phyloP scores from a whole-genome alignment of 208 protist species.

The Leishmania braziliensis region DNA sequence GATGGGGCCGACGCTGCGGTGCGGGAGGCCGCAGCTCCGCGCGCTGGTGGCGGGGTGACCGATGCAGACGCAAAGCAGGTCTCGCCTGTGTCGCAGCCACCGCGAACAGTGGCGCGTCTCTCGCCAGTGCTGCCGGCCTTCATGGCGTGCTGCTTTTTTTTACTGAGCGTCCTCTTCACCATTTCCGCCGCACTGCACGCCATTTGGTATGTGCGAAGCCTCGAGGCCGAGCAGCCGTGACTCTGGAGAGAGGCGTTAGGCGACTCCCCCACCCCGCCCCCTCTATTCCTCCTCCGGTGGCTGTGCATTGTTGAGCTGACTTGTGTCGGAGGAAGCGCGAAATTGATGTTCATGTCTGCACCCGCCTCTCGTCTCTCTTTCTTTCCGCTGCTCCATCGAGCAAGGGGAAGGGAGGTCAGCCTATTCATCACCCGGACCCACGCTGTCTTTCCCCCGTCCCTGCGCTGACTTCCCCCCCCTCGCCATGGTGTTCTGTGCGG shows the following conservation, averaged over 20 bases:
- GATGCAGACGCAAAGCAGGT: not conserved
- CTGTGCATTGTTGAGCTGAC: not conserved
- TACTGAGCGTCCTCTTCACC: conserved; percentile 27
- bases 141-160: conserved; percentile 35
- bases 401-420: not conserved
- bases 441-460: too few relatives aligned
- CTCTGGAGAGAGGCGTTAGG: too few relatives aligned
- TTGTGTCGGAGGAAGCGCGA: not conserved
- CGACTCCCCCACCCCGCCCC: not conserved
- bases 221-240: not conserved
- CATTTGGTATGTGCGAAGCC: conserved; percentile 23
- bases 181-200: conserved; percentile 25
- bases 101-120: conserved; percentile 46
- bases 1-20: not conserved
- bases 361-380: not conserved
- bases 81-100: not conserved
- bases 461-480: not conserved
- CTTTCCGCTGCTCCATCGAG: not conserved
- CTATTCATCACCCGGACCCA: too few relatives aligned
- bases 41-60: not conserved
- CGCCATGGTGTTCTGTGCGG: not conserved
- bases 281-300: not conserved
- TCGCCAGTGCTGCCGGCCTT: conserved; percentile 42
- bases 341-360: not conserved
- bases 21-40: not conserved